These are phyloP conservation scores for Botrytis paeoniae DNA, from an alignment of 2,329 filamentous ascomycete genomes.

Conservation along the genomic window DNA sequence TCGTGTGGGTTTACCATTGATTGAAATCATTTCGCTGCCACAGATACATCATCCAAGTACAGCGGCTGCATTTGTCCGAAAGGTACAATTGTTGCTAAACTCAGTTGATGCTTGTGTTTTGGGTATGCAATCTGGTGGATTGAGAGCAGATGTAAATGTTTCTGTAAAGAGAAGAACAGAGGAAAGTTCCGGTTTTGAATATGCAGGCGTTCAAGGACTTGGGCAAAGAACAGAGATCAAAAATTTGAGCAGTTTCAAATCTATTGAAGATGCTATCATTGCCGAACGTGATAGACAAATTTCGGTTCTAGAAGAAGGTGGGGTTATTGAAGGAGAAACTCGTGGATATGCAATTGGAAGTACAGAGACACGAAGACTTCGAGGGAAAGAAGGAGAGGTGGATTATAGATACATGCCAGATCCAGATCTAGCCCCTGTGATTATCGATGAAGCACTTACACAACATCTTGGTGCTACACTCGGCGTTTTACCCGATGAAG, in stretches of 20 bases:
- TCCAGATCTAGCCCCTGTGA: constrained; percentile 77
- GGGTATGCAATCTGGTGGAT: constrained; percentile 89
- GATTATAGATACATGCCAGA: constrained; percentile 99
- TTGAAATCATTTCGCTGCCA: constrained; percentile 92
- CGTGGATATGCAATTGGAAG: constrained; percentile 87
- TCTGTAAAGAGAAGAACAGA: constrained; percentile 63
- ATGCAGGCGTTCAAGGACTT: constrained; percentile 58
- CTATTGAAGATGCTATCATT: constrained; percentile 89
- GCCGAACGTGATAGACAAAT: constrained; percentile 92
- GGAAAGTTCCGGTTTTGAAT: constrained; percentile 42
- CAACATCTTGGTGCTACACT: constrained; percentile 59
- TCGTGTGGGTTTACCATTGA: constrained; percentile 81
- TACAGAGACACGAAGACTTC: constrained; percentile 74
- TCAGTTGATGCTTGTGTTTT: constrained; percentile 81
- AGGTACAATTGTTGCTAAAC: constrained; percentile 77
- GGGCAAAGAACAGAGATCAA: constrained; percentile 96
- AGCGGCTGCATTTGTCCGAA: constrained; percentile 83
- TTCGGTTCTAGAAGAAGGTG: constrained; percentile 69
- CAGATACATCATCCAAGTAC: constrained; percentile 84
- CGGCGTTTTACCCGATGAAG: constrained; percentile 69
- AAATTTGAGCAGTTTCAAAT: constrained; percentile 91
- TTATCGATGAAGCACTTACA: constrained; percentile 71
- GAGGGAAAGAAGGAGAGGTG: constrained; percentile 94
- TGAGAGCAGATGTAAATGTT: constrained; percentile 94
- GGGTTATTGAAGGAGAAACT: constrained; percentile 77